Base-by-base conservation (phyloP, 805 yeast species). In the Barnettozyma botsteinii region DNA sequence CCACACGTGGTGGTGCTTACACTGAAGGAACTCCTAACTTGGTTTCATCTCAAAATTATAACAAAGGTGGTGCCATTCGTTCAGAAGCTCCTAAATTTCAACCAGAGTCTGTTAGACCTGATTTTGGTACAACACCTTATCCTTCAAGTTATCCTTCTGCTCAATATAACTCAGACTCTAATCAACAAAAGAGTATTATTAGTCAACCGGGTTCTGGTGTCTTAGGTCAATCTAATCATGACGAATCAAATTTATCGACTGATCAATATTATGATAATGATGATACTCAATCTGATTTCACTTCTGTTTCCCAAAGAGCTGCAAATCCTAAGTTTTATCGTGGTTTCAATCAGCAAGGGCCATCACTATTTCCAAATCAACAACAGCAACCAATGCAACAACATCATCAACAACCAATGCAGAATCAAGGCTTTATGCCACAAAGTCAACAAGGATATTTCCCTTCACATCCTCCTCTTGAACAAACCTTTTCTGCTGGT, bases 241-340 rank as follows among this genome's bases (percentile, higher is more conserved):
- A 27, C 18, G 37, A 30, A 11, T 40, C 49, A 12, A 32, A 36
- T 14, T 26, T 40, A n/a, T 47, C 51, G 12, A 46, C 41, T 14
- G 28, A 20, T 5, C 26, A 31, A 15, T 34, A 33, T 23, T 30
- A 34, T 14, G 56, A 51, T 17, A 43, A 45, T 31, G 52, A 49
- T 11, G 61, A 56, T 33, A 53, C 55, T 18, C 60, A 69, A 34
- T 82, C 91, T 1, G 81, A 80, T 52, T 81, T 84, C 59, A 83
- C 93, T 2, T 79, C 87, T 38, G 85, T 84, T 2, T 81, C 89
- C 7, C 91, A 83, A 60, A 67, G 91, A 56, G 88, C 80, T 21
- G 70, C 77, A 13, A 83, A 83, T 52, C 85, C 83, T 14, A 61
- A 65, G 21, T 78, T 75, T 49, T 68, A 64, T 40, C 44, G 62